A percentile compares a stretch with the other conserved stretches of the same genome.
Conservation (phyloP, 1,139 yeast species). For the Pichia kudriavzevii region DNA sequence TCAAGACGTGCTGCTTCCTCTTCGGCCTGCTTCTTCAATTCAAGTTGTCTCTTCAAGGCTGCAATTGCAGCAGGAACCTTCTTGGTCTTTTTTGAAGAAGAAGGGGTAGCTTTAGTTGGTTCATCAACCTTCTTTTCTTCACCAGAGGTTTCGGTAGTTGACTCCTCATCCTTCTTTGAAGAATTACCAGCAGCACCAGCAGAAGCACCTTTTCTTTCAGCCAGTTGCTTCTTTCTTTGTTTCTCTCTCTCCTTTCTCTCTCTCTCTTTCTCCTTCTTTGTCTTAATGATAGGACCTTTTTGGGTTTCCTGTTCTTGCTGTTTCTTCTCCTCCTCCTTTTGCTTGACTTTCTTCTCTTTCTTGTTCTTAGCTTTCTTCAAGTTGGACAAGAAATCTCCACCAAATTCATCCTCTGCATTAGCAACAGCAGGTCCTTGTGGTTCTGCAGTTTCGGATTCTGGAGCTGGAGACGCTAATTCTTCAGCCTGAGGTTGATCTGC, state of each 20-base stretch:
- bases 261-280: conserved; percentile 95
- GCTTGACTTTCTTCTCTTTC: conserved; percentile 30
- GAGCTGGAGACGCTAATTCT: conserved; percentile 22
- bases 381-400: conserved; percentile 73
- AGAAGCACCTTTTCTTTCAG: conserved; percentile 78
- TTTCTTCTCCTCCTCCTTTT: conserved; percentile 31
- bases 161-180: conserved; percentile 24
- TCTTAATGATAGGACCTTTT: conserved; percentile 63
- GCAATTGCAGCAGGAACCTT: conserved; percentile 75
- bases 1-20: conserved; percentile 59
- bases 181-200: too few species aligned
- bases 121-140: conserved; percentile 17
- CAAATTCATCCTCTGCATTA: conserved; percentile 38
- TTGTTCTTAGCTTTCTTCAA: conserved; percentile 73
- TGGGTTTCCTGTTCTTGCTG: conserved; percentile 31
- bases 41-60: conserved; percentile 77
- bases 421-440: conserved; percentile 27
- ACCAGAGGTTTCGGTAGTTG: neutral
- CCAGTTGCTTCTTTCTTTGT: conserved; percentile 85
- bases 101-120: conserved; percentile 23
- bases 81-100: conserved; percentile 37
- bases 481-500: conserved; percentile 47
- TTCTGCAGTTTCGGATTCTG: conserved; percentile 11
- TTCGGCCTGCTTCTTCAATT: conserved; percentile 75
- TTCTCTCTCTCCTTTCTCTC: conserved; percentile 97